Percentiles rank a stretch among this genome's conserved stretches.
These are phyloP conservation scores for Endothia cerciana DNA, from an alignment of 2,329 filamentous ascomycete genomes.

Conservation along the genomic window DNA sequence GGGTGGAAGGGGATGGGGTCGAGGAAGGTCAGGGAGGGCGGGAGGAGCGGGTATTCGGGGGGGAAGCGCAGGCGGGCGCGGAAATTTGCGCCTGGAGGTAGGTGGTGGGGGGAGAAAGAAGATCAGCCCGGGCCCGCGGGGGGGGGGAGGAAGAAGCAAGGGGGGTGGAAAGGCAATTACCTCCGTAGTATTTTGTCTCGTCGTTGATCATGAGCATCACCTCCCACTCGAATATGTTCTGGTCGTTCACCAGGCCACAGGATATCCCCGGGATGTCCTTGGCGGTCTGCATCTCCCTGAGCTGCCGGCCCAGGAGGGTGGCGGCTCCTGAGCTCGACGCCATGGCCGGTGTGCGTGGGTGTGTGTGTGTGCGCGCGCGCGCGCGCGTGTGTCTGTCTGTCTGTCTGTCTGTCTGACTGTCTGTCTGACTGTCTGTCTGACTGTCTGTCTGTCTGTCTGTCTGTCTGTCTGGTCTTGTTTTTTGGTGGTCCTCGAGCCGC, in stretches of 20 bases:
- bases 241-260: constrained; percentile 82
- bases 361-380: too few species aligned
- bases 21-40: constrained; percentile 87
- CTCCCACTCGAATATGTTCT: constrained; percentile 96
- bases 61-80: constrained; percentile 84
- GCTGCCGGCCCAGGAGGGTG: constrained; percentile 77
- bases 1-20: constrained; percentile 86
- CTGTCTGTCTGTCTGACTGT: too few species aligned
- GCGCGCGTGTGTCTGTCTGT: constrained; percentile 14
- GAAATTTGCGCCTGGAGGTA: constrained; percentile 82
- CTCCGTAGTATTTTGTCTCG: constrained; percentile 91
- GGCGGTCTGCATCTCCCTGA: constrained; percentile 91
- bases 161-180: constrained; percentile 52
- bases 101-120: constrained; percentile 8
- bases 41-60: constrained; percentile 80
- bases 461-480: too few species aligned
- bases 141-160: constrained; percentile 6
- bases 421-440: too few species aligned
- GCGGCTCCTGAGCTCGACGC: constrained; percentile 38
- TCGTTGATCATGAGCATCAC: constrained; percentile 99
- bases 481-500: too few species aligned
- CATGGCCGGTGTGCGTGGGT: constrained; percentile 34
- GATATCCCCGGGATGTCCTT: constrained; percentile 95
- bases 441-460: too few species aligned
- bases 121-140: not conserved